phyloP scores from a whole-genome alignment of 192 early-diverging fungal species.

The Umbelopsis vinacea region DNA sequence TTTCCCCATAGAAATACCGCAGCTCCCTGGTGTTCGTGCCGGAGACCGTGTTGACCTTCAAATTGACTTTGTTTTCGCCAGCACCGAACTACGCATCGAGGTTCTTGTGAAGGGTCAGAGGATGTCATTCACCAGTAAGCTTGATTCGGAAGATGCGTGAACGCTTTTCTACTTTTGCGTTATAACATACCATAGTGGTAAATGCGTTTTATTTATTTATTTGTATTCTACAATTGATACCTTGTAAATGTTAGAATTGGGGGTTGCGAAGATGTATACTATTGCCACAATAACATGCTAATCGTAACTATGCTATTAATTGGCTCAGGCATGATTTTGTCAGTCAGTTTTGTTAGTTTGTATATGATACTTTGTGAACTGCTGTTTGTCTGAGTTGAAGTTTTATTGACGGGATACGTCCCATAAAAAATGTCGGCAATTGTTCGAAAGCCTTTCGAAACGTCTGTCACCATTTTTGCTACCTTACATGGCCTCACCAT shows the following conservation, averaged over 20 bases:
- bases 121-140: slow-evolving; percentile 24
- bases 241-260: no score
- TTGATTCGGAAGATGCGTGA: slow-evolving; percentile 18
- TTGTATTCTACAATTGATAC: no score
- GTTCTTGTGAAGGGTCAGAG: slow-evolving; percentile 25
- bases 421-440: background rate
- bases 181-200: no score
- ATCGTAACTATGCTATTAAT: no score
- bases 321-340: no score
- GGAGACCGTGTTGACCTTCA: slow-evolving; percentile 48
- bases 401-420: no score
- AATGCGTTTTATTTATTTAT: no score
- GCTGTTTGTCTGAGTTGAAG: no score
- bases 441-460: background rate
- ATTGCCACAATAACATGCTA: no score
- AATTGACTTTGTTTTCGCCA: slow-evolving; percentile 32
- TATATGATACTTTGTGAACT: no score
- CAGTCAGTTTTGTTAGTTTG: no score
- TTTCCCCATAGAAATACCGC: slow-evolving; percentile 49
- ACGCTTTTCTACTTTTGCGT: background rate
- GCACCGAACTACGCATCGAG: slow-evolving; percentile 32
- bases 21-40: slow-evolving; percentile 37
- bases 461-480: slow-evolving; percentile 7
- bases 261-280: no score
- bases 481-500: slow-evolving; percentile 16